These are phyloP conservation scores for Trichoderma virens DNA, from an alignment of 495 filamentous ascomycete genomes.

Conservation along the genomic window DNA sequence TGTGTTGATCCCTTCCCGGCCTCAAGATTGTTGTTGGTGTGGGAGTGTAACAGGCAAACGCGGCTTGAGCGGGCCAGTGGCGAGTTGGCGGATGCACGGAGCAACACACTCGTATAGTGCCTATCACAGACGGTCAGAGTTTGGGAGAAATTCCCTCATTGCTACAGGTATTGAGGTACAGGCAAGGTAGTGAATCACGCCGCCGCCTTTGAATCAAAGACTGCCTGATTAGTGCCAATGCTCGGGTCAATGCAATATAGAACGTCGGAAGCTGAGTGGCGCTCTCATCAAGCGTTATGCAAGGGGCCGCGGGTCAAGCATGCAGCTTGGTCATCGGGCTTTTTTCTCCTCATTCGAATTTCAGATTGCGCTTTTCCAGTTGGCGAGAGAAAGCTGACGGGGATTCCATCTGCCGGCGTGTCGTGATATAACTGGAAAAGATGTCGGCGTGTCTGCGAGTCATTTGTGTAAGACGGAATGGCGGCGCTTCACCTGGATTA, in stretches of 20 bases:
- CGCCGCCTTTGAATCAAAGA: too few relatives aligned
- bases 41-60: conserved; percentile 3
- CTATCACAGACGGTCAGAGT: not conserved
- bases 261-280: not conserved
- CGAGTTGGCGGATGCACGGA: conserved; percentile 2
- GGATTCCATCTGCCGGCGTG: not conserved
- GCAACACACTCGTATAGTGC: not conserved
- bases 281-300: not conserved
- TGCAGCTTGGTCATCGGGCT: not conserved
- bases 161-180: not conserved
- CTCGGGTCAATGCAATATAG: too few relatives aligned
- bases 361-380: not conserved
- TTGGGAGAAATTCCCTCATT: not conserved
- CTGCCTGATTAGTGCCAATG: too few relatives aligned
- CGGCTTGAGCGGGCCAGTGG: conserved; percentile 7
- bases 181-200: not conserved
- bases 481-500: too few relatives aligned
- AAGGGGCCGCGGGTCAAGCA: not conserved
- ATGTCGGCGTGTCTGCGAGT: not conserved
- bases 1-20: not conserved
- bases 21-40: not conserved
- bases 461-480: not conserved
- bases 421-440: not conserved
- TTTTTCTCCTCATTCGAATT: not conserved
- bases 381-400: not conserved